phyloP scores from a whole-genome alignment of 176 grass and related monocot genomes.

The Aegilops bicornis region DNA sequence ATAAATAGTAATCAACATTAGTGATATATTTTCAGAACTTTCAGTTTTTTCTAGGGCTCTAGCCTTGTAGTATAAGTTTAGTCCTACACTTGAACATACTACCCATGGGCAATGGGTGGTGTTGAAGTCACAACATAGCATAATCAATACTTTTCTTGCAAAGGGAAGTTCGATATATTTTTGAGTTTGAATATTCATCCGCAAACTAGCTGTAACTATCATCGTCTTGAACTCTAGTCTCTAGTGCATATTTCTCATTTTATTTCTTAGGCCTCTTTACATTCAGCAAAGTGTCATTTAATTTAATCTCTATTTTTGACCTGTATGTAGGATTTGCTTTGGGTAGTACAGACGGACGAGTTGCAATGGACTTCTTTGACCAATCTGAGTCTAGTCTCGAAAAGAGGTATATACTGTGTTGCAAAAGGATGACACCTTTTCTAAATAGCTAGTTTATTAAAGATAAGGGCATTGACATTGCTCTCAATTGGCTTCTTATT shows the following conservation, averaged over 20 bases:
- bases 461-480: not conserved
- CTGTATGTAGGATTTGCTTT: conserved; percentile 58
- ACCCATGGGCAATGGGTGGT: not conserved
- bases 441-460: not conserved
- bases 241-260: not conserved
- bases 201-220: not conserved
- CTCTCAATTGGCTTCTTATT: not conserved
- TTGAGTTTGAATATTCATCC: not conserved
- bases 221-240: not conserved
- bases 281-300: not conserved
- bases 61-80: conserved; percentile 5
- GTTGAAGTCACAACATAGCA: not conserved
- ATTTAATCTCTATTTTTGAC: not conserved
- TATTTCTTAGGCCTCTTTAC: not conserved
- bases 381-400: conserved; percentile 43
- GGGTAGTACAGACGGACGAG: conserved; percentile 55
- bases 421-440: not conserved
- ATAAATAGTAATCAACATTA: not conserved
- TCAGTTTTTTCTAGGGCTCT: not conserved
- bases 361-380: conserved; percentile 68
- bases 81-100: not conserved
- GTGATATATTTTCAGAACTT: not conserved
- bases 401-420: conserved; percentile 48
- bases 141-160: not conserved
- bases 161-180: not conserved